Evolutionary conservation across 305 asterid species (phyloP), one percentile per base, ranked within the genome.

Genomic region (Solanum hybrid): DNA sequence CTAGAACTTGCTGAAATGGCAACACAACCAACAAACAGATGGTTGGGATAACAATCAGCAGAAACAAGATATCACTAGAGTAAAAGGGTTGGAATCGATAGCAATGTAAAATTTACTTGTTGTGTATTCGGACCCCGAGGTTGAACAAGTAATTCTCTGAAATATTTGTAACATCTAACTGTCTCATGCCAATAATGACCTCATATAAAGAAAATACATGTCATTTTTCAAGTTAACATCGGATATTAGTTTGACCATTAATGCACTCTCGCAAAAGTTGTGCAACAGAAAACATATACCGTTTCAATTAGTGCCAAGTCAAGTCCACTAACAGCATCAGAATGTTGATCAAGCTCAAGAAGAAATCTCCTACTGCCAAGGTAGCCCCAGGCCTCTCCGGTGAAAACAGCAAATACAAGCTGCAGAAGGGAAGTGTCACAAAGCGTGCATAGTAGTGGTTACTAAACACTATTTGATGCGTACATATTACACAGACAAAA

Each of bases 341-440:
- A 94, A 77, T 94, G 96, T 90, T 91, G 95, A 91, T 97, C 98
- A 89, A 94, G 93, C 92, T 96, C 99, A 74, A 93, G 92, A 92
- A 97, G 94, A 89, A 97, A 93, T 94, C 99, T 95, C 87, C 97
- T 93, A 95, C 99, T 97, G 42, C 99, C 99, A 86, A 97, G 95
- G 93, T 96, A 96, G 85, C 99, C 99, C 99, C 99, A 97, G 87
- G 98, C 92, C 93, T 97, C 99, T 89, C 99, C 99, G 76, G 99
- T 97, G 94, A 97, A 92, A 92, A 95, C 96, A 91, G 95, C 93
- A 95, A 96, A 97, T 84, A 96, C 98, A 92, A 97, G 97, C 99
- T 97, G 97, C 91, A 89, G 90, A 85, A 93, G 87, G 90, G 80
- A 84, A 90, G 76, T 37, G 31, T 69, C 77, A 84, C 57, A 89